phyloP scores from a whole-genome alignment of 257 asterid species.

The Jaltomata sinuosa region DNA sequence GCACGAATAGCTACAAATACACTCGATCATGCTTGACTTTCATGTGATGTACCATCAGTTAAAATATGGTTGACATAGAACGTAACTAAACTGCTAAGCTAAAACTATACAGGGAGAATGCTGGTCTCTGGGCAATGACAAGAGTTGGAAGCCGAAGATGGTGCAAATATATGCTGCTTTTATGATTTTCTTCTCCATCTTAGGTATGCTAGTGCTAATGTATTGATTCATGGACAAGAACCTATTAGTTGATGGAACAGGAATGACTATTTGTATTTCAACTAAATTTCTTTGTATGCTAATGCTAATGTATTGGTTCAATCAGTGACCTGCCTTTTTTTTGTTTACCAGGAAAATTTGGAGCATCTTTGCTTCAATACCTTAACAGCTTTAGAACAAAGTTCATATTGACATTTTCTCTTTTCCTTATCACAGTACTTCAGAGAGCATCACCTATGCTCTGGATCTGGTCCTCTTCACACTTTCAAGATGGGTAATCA shows the following conservation, averaged over 20 bases:
- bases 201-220: slow-evolving; percentile 23
- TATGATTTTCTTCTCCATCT: slow-evolving; percentile 58
- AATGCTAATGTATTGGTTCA: not conserved
- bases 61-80: not conserved
- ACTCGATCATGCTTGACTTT: not conserved
- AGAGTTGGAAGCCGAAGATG: slow-evolving; percentile 68
- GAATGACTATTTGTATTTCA: not conserved
- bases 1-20: not conserved
- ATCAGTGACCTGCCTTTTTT: not conserved
- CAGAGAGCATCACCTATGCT: too few relatives aligned
- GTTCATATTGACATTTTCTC: too few relatives aligned
- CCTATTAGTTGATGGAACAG: not conserved
- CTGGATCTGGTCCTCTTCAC: slow-evolving; percentile 24
- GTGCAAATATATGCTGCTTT: slow-evolving; percentile 54
- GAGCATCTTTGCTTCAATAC: too few relatives aligned
- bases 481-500: slow-evolving; percentile 41
- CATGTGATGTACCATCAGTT: not conserved
- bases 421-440: too few relatives aligned
- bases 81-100: slow-evolving; percentile 14
- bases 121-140: slow-evolving; percentile 63
- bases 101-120: slow-evolving; percentile 44
- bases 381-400: not conserved
- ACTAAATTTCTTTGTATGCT: not conserved
- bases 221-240: slow-evolving; percentile 32
- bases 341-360: too few relatives aligned